These are phyloP conservation scores for Monascus ruber DNA, from an alignment of 2,329 filamentous ascomycete genomes.

Conservation along the genomic window DNA sequence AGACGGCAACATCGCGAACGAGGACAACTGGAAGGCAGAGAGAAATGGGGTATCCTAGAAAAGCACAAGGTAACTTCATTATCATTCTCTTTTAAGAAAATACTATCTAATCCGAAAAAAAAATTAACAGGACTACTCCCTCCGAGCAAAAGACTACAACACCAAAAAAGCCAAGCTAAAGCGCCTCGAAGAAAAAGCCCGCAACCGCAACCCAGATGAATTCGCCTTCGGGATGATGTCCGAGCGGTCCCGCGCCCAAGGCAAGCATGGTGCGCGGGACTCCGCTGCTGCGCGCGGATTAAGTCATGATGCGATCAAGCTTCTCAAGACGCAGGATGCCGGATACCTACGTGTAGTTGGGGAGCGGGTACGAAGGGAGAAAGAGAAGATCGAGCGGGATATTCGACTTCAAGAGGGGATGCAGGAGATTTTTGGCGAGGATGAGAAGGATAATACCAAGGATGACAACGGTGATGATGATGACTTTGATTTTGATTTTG, in stretches of 20 bases:
- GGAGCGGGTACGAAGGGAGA: slow-evolving; percentile 44
- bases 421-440: slow-evolving; percentile 17
- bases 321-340: slow-evolving; percentile 55
- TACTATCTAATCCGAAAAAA: slow-evolving; percentile 2
- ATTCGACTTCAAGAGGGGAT: slow-evolving; percentile 30
- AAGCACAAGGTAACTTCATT: slow-evolving; percentile 64
- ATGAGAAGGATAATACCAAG: slow-evolving; percentile 11
- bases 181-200: slow-evolving; percentile 48
- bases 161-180: slow-evolving; percentile 49
- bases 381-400: slow-evolving; percentile 38
- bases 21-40: slow-evolving; percentile 70
- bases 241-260: slow-evolving; percentile 29
- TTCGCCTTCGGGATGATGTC: slow-evolving; percentile 56
- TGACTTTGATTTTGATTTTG: slow-evolving; percentile 4
- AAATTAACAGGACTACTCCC: slow-evolving; percentile 46
- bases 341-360: slow-evolving; percentile 50
- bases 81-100: background rate
- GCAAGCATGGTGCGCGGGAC: slow-evolving; percentile 36
- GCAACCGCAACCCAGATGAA: slow-evolving; percentile 54
- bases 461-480: slow-evolving; percentile 10
- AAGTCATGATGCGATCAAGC: slow-evolving; percentile 47
- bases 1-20: slow-evolving; percentile 83
- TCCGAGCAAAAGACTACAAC: slow-evolving; percentile 54
- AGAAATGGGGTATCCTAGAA: slow-evolving; percentile 82
- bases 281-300: slow-evolving; percentile 33